These are phyloP conservation scores for Mucor velutinosus DNA, from an alignment of 371 early-diverging fungal species.

Conservation along the genomic window DNA sequence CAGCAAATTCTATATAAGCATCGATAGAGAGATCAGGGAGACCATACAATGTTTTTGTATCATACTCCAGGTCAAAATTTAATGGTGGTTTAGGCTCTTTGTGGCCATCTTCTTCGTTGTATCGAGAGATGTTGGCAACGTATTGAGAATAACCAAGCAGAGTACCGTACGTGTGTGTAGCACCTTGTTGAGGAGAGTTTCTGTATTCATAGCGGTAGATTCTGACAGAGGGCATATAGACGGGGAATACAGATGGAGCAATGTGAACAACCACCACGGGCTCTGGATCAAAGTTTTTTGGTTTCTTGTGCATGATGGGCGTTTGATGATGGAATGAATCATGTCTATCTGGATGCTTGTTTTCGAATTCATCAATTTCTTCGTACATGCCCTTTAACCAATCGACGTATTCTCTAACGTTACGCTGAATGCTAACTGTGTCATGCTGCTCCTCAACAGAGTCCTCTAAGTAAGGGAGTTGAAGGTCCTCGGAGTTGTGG, in stretches of 20 bases:
- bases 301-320: constrained; percentile 1
- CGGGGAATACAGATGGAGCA: constrained; percentile 73
- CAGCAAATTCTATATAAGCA: constrained; percentile 43
- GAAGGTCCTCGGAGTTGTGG: constrained; percentile 34
- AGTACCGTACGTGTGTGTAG: constrained; percentile 9
- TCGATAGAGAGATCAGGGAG: constrained; percentile 58
- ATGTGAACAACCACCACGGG: constrained; percentile 59
- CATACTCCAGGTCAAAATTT: constrained; percentile 52
- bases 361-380: constrained; percentile 34
- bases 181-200: not conserved
- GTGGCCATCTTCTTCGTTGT: constrained; percentile 25
- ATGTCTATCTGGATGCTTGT: constrained; percentile 24
- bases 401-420: constrained; percentile 29
- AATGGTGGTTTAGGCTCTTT: constrained; percentile 23
- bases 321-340: not conserved
- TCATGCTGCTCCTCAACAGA: constrained; percentile 26
- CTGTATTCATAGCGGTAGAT: constrained; percentile 57
- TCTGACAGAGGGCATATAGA: constrained; percentile 69
- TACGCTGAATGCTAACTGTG: constrained; percentile 56
- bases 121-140: constrained; percentile 35
- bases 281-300: constrained; percentile 33
- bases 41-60: constrained; percentile 57
- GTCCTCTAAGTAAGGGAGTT: constrained; percentile 14
- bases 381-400: constrained; percentile 38
- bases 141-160: constrained; percentile 35